phyloP scores from a whole-genome alignment of 208 protist species.

The Crithidia fasciculata region DNA sequence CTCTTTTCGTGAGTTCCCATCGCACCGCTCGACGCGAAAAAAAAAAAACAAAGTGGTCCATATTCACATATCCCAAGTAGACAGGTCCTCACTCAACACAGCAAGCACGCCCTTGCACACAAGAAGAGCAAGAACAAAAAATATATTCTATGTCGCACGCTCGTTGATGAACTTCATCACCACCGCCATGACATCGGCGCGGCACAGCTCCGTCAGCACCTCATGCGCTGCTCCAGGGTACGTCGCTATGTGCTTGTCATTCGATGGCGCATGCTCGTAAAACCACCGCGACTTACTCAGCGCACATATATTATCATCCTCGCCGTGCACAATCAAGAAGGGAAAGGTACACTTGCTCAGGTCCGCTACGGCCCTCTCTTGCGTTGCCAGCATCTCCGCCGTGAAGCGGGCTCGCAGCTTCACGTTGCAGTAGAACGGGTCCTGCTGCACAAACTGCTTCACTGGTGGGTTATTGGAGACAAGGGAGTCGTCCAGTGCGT shows the following conservation, averaged over 20 bases:
- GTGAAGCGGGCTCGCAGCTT: constrained; percentile 53
- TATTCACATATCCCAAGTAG: too few species aligned
- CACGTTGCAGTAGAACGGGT: constrained; percentile 53
- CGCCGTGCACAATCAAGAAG: constrained; percentile 71
- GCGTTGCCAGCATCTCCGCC: constrained; percentile 51
- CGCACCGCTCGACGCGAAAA: too few species aligned
- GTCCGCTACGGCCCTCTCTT: constrained; percentile 38
- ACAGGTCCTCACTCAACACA: too few species aligned
- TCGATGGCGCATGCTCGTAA: constrained; percentile 39
- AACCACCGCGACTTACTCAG: constrained; percentile 47
- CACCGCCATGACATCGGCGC: constrained; percentile 54
- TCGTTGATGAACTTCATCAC: constrained; percentile 59
- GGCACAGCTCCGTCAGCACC: constrained; percentile 67
- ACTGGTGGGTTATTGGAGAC: constrained; percentile 58
- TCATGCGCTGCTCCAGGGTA: constrained; percentile 62
- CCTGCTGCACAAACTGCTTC: constrained; percentile 60
- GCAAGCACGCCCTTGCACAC: neutral
- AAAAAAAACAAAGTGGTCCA: too few species aligned
- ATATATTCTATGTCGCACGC: constrained; percentile 8
- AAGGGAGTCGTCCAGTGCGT: constrained; percentile 26
- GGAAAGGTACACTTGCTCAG: constrained; percentile 43
- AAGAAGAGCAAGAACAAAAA: constrained; percentile 9
- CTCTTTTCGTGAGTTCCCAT: too few species aligned
- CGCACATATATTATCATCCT: constrained; percentile 52
- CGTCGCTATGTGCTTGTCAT: constrained; percentile 53